Base-by-base conservation (phyloP, 2,329 filamentous ascomycete genomes). In the Coccinonectria pachysandricola region DNA sequence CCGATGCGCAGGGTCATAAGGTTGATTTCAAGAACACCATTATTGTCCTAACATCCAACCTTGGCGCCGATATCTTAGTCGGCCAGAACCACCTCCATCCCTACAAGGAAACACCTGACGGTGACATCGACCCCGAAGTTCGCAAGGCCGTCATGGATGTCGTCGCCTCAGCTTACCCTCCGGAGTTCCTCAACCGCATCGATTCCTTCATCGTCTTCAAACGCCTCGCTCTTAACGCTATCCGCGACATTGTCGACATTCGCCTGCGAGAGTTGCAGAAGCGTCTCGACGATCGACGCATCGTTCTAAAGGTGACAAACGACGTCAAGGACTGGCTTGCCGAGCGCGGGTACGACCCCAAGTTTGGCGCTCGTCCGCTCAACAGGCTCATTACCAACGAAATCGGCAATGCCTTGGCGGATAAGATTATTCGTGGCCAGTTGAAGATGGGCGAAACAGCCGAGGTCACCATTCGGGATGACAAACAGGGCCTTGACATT, bases 121-220 rank as follows among this genome's bases (percentile, higher is more conserved):
- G 79, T 20, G 75, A 82, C 16, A 76, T 96, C 31, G 75, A 80
- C 10, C 68, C 75, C 1, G 71, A 74, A 1, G 72, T 87, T 23
- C 84, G 84, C 46, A 65, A 71, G 31, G 77, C 82, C 1, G 87
- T 96, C 28, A 86, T 96, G 76, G 82, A 93, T 46, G 76, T 92
- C 10, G 87, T 96, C 1, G 66, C 79, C 11, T 56, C 65, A 7
- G 65, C 61, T 26, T 79, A 95, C 50, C 76, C 88, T 5, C 91
- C 91, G 3, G 91, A 96, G 52, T 98, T 96, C 65, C 70, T 96
- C 38, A 96, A 98, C 60, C 75, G 91, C 12, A 85, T 96, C 36
- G 88, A 96, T 55, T 88, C 92, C 35, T 95, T 96, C 60, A 95
- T 96, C 52, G 64, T 96, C 48, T 96, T 96, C 67, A 88, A 87